These are phyloP conservation scores for Penicillium crustosum DNA, from an alignment of 2,329 filamentous ascomycete species.

Conservation along the genomic window DNA sequence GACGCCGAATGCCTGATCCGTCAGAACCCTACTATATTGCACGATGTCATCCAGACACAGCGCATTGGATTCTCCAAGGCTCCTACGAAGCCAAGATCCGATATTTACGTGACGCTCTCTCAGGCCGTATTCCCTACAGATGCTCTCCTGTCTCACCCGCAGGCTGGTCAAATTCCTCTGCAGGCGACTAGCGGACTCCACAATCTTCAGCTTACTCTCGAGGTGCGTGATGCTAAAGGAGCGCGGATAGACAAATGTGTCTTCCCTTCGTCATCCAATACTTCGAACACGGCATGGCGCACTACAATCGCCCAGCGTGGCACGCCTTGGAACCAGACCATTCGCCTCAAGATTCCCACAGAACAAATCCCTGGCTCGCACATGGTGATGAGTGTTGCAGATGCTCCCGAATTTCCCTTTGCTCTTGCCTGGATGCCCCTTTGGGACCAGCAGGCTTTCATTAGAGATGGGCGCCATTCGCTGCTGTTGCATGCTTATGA, in stretches of 20 bases:
- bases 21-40: constrained; percentile 81
- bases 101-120: constrained; percentile 88
- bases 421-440: constrained; percentile 90
- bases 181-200: constrained; percentile 63
- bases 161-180: constrained; percentile 77
- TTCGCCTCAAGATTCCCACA: constrained; percentile 75
- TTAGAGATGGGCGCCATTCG: constrained; percentile 78
- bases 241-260: constrained; percentile 87
- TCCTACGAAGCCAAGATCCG: constrained; percentile 81
- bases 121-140: constrained; percentile 73
- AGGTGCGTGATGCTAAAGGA: constrained; percentile 76
- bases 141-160: constrained; percentile 64
- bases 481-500: constrained; percentile 88
- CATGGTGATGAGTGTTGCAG: constrained; percentile 83
- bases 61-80: constrained; percentile 94
- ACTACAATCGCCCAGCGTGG: constrained; percentile 78
- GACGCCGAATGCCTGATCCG: constrained; percentile 81
- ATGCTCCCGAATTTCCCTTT: constrained; percentile 83
- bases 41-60: constrained; percentile 74
- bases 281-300: constrained; percentile 79
- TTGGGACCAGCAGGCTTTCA: constrained; percentile 89
- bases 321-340: constrained; percentile 82
- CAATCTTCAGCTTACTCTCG: constrained; percentile 84
- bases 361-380: constrained; percentile 80
- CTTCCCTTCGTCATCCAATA: constrained; percentile 77